phyloP scores from a whole-genome alignment of 192 early-diverging fungal species.

The Coemansia sp. region DNA sequence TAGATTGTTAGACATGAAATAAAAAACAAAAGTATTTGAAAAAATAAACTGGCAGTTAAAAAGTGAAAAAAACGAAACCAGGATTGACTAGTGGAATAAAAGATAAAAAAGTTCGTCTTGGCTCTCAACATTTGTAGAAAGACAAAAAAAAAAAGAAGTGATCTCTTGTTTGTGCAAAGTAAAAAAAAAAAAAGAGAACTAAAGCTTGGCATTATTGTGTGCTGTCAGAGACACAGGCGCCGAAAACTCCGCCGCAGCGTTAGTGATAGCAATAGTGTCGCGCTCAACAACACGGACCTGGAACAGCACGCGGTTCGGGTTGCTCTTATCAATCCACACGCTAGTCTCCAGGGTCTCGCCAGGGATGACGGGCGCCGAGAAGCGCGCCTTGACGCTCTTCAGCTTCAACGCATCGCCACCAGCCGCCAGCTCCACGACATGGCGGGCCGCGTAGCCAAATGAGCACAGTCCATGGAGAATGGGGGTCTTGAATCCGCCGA shows the following conservation, averaged over 20 bases:
- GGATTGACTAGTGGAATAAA: neutral
- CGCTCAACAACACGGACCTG: conserved; percentile 93
- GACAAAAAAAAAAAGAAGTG: neutral
- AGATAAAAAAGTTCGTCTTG: neutral
- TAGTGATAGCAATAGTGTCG: conserved; percentile 83
- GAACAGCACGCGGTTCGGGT: conserved; percentile 89
- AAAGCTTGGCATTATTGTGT: conserved; percentile 27
- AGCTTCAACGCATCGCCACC: conserved; percentile 64
- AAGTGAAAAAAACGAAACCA: neutral
- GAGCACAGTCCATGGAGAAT: conserved; percentile 97
- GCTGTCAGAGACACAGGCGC: conserved; percentile 21
- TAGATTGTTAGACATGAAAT: neutral
- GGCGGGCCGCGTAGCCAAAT: conserved; percentile 90
- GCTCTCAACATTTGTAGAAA: neutral
- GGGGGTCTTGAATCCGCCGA: conserved; percentile 95
- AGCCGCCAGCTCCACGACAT: conserved; percentile 78
- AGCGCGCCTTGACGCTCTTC: conserved; percentile 89
- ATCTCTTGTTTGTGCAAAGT: neutral
- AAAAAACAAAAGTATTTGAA: neutral
- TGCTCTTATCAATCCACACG: conserved; percentile 80
- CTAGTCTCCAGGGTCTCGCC: conserved; percentile 98
- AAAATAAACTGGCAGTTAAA: neutral
- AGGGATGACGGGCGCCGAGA: conserved; percentile 87
- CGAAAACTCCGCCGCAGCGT: conserved; percentile 86
- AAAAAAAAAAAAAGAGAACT: neutral